These are phyloP conservation scores for Salvia rosmarinus DNA, from an alignment of 257 asterid species.

Conservation along the genomic window DNA sequence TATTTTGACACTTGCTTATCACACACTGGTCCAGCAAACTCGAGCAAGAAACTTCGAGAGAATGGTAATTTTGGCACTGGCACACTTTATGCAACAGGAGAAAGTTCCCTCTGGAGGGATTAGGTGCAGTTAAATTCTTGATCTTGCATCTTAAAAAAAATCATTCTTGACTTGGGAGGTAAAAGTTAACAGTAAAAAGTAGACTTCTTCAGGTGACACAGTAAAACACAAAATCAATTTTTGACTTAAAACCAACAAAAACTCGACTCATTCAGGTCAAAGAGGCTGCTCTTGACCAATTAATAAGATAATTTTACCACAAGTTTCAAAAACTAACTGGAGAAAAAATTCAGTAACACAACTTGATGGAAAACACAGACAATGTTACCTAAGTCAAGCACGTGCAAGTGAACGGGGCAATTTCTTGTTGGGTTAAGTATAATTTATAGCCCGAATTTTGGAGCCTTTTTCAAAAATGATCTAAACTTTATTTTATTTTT, in stretches of 20 bases:
- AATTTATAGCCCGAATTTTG: too few relatives aligned
- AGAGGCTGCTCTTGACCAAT: not conserved
- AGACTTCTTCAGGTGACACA: not conserved
- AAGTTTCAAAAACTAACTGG: not conserved
- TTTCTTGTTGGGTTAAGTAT: too few relatives aligned
- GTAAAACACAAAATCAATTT: not conserved
- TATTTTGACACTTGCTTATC: not conserved
- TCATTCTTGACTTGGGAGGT: not conserved
- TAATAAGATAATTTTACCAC: not conserved
- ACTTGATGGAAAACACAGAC: not conserved
- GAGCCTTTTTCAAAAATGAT: too few relatives aligned
- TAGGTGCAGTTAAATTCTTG: conserved; percentile 18
- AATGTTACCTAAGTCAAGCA: too few relatives aligned
- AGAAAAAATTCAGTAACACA: too few relatives aligned
- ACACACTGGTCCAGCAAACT: not conserved
- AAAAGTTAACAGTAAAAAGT: not conserved
- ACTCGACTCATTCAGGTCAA: conserved; percentile 14
- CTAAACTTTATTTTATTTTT: too few relatives aligned
- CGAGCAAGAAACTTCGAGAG: not conserved
- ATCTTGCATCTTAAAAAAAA: not conserved
- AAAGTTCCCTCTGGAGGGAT: not conserved
- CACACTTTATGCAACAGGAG: not conserved
- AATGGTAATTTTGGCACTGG: conserved; percentile 7
- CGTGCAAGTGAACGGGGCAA: too few relatives aligned
- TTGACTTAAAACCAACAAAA: conserved; percentile 3